Base-by-base conservation (phyloP, 2,329 filamentous ascomycete species). In the Paramyrothecium roridum region DNA sequence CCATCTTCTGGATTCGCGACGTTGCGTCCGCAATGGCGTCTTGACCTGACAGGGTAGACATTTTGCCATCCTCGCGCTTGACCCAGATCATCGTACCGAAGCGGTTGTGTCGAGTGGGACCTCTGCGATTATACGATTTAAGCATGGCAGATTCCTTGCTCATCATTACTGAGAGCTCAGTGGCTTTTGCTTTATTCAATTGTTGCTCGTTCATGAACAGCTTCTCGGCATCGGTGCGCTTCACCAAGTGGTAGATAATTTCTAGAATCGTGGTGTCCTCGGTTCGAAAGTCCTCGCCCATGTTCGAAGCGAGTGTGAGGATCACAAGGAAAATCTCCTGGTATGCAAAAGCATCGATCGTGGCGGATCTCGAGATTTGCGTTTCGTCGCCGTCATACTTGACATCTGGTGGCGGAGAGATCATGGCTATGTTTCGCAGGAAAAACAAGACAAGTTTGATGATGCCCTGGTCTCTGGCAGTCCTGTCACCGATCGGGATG, bases 41-140 rank as follows among this genome's bases (percentile, higher is more conserved):
- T 68, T 98, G 93, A 1, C 95, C 95, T 0, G 92, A 93, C 2
- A 99, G 82, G 0, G 93, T 92, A 0, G 90, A 89, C 64, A 95
- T 84, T 65, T 93, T 93, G 52, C 89, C 86, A 62, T 93, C 89
- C 50, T 92, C 89, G 54, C 93, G 81, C 74, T 96, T 91, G 40
- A 99, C 85, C 93, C 93, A 98, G 34, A 97, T 86, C 90, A 98
- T 98, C 12, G 93, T 96, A 3, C 95, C 95, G 66, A 98, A 99
- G 34, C 95, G 85, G 63, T 93, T 96, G 71, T 99, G 95, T 50
- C 95, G 81, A 3, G 91, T 93, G 0, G 93, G 90, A 3, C 89
- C 90, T 66, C 87, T 87, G 62, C 86, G 88, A 53, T 88, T 88
- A 64, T 92, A 88, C 50, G 88, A 83, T 63, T 88, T 85, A 54